Conservation (phyloP, 179 eudicot species). For the Camellia oleifera region DNA sequence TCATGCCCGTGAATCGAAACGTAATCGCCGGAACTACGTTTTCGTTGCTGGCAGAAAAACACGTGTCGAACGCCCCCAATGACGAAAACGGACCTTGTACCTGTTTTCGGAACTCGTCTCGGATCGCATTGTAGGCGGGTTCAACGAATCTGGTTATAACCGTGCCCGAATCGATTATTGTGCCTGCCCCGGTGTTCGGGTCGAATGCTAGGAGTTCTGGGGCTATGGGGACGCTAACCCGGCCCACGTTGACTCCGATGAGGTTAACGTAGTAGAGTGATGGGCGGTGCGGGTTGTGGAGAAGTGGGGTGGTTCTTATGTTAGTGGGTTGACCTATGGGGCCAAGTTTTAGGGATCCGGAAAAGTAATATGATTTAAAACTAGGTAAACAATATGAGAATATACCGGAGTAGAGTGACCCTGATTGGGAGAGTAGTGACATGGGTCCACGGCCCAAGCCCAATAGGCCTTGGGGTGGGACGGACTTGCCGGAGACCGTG, state of each 20-base stretch:
- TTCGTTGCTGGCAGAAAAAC: slow-evolving; percentile 61
- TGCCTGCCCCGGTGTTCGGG: slow-evolving; percentile 71
- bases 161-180: slow-evolving; percentile 83
- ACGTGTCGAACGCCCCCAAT: slow-evolving; percentile 78
- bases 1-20: slow-evolving; percentile 63
- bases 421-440: slow-evolving; percentile 71
- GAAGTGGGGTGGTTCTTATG: slow-evolving; percentile 71
- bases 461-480: slow-evolving; percentile 87
- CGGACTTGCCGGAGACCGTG: slow-evolving; percentile 49
- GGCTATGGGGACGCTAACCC: slow-evolving; percentile 54
- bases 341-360: slow-evolving; percentile 85
- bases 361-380: slow-evolving; percentile 86
- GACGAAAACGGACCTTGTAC: slow-evolving; percentile 61
- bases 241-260: slow-evolving; percentile 68
- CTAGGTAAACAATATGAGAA: slow-evolving; percentile 91
- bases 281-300: slow-evolving; percentile 72
- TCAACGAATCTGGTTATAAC: slow-evolving; percentile 71
- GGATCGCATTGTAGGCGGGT: slow-evolving; percentile 49
- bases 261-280: slow-evolving; percentile 86
- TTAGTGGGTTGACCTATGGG: slow-evolving; percentile 63
- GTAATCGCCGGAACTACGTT: slow-evolving; percentile 50
- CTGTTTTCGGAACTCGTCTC: slow-evolving; percentile 70
- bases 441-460: slow-evolving; percentile 90
- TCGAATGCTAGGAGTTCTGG: slow-evolving; percentile 51
- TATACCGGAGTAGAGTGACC: slow-evolving; percentile 57